Conservation (phyloP, 192 early-diverging fungal genomes). For the Coemansia sp. region DNA sequence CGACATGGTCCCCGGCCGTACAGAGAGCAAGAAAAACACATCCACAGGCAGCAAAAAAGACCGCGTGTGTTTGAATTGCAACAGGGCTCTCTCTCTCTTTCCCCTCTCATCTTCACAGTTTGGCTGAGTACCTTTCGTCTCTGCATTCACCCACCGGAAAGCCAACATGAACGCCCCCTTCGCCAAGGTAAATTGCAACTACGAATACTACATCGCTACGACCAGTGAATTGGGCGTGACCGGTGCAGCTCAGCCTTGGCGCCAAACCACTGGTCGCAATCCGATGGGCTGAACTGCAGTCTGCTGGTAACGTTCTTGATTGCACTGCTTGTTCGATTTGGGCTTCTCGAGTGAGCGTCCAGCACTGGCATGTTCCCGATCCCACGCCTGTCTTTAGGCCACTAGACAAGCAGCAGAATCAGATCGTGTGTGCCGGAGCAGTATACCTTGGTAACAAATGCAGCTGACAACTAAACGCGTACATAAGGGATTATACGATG, state of each 20-base stretch:
- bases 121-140: conserved; percentile 29
- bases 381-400: background rate
- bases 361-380: background rate
- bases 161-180: conserved; percentile 54
- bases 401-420: background rate
- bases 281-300: background rate
- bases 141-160: conserved; percentile 30
- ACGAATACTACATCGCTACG: background rate
- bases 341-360: background rate
- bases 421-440: background rate
- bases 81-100: conserved; percentile 23
- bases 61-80: conserved; percentile 17
- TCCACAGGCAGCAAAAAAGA: background rate
- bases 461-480: background rate
- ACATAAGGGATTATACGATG: background rate
- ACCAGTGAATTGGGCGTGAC: background rate
- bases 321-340: background rate
- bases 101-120: conserved; percentile 20
- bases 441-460: background rate
- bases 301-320: background rate
- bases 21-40: conserved; percentile 6
- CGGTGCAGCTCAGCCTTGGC: background rate
- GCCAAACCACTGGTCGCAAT: background rate
- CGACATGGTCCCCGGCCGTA: conserved; percentile 23
- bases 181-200: conserved; percentile 46